phyloP scores from a whole-genome alignment of 225 moss, liverwort and hornwort species.

The Ulota crispa region DNA sequence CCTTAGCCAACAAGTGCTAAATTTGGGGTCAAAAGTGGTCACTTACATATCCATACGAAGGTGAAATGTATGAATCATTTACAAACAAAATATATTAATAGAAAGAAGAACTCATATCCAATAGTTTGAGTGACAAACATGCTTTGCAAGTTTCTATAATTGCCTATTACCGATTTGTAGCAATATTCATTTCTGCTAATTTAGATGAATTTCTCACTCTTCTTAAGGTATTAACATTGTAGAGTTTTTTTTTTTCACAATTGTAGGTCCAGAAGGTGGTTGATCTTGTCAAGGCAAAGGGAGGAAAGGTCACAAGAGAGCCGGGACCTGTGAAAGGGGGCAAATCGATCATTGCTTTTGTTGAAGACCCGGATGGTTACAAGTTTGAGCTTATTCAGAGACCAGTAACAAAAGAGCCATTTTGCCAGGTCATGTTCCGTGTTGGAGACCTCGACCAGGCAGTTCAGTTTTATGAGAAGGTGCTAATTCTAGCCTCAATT shows the following conservation, averaged over 20 bases:
- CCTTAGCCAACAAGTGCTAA: neutral
- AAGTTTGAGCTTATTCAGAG: conserved; percentile 97
- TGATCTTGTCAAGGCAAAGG: conserved; percentile 82
- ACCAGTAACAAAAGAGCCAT: conserved; percentile 74
- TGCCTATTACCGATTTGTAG: neutral
- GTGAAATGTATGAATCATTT: neutral
- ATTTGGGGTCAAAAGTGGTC: neutral
- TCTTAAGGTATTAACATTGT: neutral
- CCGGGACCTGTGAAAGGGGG: conserved; percentile 96
- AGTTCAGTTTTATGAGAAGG: conserved; percentile 92
- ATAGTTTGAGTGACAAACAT: neutral
- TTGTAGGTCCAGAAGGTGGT: conserved; percentile 83
- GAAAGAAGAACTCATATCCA: neutral
- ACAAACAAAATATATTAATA: neutral
- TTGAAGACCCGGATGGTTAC: conserved; percentile 95
- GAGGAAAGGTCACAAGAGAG: conserved; percentile 88
- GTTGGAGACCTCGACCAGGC: conserved; percentile 89
- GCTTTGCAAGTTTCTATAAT: neutral
- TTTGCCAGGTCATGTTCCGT: conserved; percentile 92
- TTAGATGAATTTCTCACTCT: neutral
- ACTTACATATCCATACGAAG: neutral
- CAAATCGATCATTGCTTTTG: conserved; percentile 74
- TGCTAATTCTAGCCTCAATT: neutral
- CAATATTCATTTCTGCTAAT: neutral
- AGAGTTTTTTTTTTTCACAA: neutral